Evolutionary conservation across 345 rosid species (phyloP).

Genomic region (Acer saccharum): DNA sequence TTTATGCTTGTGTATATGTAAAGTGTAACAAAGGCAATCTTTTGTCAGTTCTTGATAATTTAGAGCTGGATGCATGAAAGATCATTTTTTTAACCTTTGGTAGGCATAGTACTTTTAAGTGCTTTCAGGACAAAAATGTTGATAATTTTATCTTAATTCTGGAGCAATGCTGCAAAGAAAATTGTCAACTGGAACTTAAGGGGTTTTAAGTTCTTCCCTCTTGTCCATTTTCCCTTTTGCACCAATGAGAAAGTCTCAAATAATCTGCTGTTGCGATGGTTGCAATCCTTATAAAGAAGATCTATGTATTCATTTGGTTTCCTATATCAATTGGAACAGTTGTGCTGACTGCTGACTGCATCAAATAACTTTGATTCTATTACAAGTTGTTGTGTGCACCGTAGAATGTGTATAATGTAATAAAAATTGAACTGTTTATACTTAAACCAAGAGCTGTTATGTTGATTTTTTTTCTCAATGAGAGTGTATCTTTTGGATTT

Average conservation of each 20-base stretch:
- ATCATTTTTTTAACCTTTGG: neutral
- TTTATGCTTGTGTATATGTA: neutral
- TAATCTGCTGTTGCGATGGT: neutral
- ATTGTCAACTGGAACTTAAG: neutral
- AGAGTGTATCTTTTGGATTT: neutral
- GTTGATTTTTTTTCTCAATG: neutral
- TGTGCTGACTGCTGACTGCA: neutral
- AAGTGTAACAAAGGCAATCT: neutral
- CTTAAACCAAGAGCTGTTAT: neutral
- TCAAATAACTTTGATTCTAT: neutral
- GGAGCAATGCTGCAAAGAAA: neutral
- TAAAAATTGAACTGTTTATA: neutral
- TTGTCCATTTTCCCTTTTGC: neutral
- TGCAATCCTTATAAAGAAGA: neutral
- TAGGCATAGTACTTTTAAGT: neutral
- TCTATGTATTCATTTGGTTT: neutral
- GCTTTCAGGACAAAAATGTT: neutral
- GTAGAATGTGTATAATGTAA: neutral
- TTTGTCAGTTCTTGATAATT: neutral
- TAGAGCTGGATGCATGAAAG: neutral
- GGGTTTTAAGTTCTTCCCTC: neutral
- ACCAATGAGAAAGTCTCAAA: constrained; percentile 1
- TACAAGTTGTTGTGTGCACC: neutral
- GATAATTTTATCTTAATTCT: neutral
- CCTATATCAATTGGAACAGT: neutral